Conservation (phyloP, 352 stramenopile genomes). For the Globisporangium acanthophoron region DNA sequence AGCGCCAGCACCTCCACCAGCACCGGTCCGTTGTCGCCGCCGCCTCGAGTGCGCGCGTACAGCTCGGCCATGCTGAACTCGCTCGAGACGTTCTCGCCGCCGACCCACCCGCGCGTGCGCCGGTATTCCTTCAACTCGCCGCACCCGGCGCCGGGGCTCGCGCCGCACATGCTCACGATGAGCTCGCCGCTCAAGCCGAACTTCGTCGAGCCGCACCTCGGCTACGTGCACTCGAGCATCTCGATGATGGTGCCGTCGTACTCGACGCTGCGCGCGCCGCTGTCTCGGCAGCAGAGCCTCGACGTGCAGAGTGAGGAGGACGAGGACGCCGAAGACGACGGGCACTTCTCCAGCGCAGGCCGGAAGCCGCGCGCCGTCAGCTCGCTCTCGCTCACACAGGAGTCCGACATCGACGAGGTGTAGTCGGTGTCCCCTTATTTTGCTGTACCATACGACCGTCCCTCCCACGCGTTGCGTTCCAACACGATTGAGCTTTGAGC, state of each 20-base stretch:
- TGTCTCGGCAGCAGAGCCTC: conserved; percentile 10
- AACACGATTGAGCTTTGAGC: background rate
- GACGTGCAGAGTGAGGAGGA: conserved; percentile 11
- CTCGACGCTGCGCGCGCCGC: conserved; percentile 3
- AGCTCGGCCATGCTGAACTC: conserved; percentile 7
- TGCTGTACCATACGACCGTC: conserved; percentile 3
- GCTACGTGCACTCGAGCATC: conserved; percentile 10
- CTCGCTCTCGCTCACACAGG: background rate
- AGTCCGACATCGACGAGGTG: conserved; percentile 13
- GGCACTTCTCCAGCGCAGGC: background rate
- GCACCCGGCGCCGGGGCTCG: conserved; percentile 4
- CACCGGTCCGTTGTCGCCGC: background rate
- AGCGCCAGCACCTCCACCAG: background rate
- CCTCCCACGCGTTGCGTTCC: background rate
- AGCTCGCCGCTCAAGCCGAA: conserved; percentile 10
- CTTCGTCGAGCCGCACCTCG: conserved; percentile 10
- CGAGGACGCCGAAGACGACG: background rate
- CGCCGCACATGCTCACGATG: conserved; percentile 4
- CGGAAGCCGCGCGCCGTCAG: background rate
- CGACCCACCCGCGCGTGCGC: conserved; percentile 7
- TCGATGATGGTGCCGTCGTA: conserved; percentile 11
- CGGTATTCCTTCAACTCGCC: conserved; percentile 12
- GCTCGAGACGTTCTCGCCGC: conserved; percentile 11
- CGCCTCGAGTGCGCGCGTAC: conserved; percentile 10
- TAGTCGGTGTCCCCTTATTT: background rate